Percentiles rank a stretch among this genome's conserved stretches.
Evolutionary conservation across 2,329 filamentous ascomycete genomes (phyloP).

Genomic region (Trichoderma brevicompactum): DNA sequence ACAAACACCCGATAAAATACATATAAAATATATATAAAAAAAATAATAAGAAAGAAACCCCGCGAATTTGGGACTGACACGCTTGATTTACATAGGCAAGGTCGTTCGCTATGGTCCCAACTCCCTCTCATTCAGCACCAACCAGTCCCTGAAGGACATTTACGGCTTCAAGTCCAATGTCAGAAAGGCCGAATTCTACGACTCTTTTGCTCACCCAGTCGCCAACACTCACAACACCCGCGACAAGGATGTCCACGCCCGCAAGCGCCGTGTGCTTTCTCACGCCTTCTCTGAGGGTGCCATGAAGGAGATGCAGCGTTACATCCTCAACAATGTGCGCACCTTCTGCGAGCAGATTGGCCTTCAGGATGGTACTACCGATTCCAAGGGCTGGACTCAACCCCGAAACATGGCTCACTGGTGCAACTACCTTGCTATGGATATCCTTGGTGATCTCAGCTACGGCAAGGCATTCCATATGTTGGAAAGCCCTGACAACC

Average conservation of each 20-base stretch:
- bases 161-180: conserved; percentile 68
- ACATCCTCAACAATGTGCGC: conserved; percentile 68
- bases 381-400: conserved; percentile 60
- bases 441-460: conserved; percentile 64
- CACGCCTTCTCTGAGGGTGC: conserved; percentile 71
- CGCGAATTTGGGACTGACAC: neutral
- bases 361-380: conserved; percentile 44
- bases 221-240: conserved; percentile 75
- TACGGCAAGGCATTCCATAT: conserved; percentile 67
- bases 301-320: conserved; percentile 69
- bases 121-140: conserved; percentile 76
- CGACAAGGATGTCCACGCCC: conserved; percentile 69
- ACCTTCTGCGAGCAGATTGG: conserved; percentile 66
- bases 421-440: conserved; percentile 66
- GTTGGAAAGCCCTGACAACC: conserved; percentile 62
- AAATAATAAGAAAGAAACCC: neutral
- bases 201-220: conserved; percentile 71
- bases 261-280: conserved; percentile 72
- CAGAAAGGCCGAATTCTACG: conserved; percentile 72
- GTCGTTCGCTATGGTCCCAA: conserved; percentile 80
- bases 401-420: conserved; percentile 66
- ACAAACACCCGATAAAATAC: neutral
- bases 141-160: conserved; percentile 67
- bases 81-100: conserved; percentile 48
- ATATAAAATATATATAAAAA: neutral